Percentiles rank a stretch among this genome's conserved stretches.
phyloP scores from a whole-genome alignment of 352 stramenopile species.

The Globisporangium parvum region DNA sequence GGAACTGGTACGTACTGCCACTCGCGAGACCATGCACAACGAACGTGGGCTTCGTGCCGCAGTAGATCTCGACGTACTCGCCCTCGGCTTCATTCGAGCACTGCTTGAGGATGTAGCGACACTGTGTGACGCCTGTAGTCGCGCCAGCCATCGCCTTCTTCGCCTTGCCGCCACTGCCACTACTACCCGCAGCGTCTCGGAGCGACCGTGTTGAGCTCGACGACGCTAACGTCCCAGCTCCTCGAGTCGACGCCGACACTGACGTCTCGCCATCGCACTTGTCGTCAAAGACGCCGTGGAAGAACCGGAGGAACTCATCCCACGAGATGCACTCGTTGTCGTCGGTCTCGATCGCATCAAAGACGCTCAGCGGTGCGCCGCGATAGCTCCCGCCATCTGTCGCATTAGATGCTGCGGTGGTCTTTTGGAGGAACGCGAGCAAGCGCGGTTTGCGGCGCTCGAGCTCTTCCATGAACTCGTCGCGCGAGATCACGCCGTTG shows the following conservation, averaged over 20 bases:
- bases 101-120: slow-evolving; percentile 84
- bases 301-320: slow-evolving; percentile 80
- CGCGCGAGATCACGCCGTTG: slow-evolving; percentile 70
- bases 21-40: slow-evolving; percentile 77
- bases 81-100: slow-evolving; percentile 71
- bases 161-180: neutral
- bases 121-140: slow-evolving; percentile 17
- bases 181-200: neutral
- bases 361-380: slow-evolving; percentile 55
- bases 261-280: slow-evolving; percentile 15
- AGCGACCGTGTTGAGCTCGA: slow-evolving; percentile 9
- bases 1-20: slow-evolving; percentile 85
- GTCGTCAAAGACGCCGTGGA: slow-evolving; percentile 54
- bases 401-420: no score
- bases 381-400: neutral
- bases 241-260: slow-evolving; percentile 1
- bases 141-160: slow-evolving; percentile 3
- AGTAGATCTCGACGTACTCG: slow-evolving; percentile 86
- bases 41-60: slow-evolving; percentile 54
- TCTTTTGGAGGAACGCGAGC: slow-evolving; percentile 71
- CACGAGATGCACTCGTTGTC: slow-evolving; percentile 86
- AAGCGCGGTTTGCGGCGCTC: slow-evolving; percentile 68
- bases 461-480: slow-evolving; percentile 85
- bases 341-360: slow-evolving; percentile 87
- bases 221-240: neutral